phyloP scores from a whole-genome alignment of 805 yeast species.

The Komagataella pastoris region DNA sequence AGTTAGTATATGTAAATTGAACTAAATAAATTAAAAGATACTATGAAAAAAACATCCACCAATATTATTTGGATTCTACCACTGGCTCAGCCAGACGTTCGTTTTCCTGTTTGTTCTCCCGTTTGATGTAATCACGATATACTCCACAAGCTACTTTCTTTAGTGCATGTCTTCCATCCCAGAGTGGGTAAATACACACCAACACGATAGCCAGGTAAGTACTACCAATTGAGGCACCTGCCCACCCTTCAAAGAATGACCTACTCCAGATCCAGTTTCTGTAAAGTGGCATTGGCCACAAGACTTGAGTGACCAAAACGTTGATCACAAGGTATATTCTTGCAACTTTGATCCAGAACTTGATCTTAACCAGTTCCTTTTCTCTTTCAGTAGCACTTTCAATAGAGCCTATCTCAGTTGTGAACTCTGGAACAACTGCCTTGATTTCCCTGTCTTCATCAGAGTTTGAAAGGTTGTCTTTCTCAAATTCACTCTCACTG shows the following conservation, averaged over 20 bases:
- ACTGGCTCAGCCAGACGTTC: neutral
- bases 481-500: neutral
- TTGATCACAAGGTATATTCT: conserved; percentile 13
- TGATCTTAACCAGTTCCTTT: conserved; percentile 4
- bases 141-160: neutral
- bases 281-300: conserved; percentile 25
- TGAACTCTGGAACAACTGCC: neutral
- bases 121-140: neutral
- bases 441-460: neutral
- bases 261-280: conserved; percentile 20
- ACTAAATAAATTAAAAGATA: neutral
- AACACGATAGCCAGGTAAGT: conserved; percentile 16
- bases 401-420: neutral
- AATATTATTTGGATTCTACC: neutral
- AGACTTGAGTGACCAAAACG: conserved; percentile 22
- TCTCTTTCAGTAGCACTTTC: neutral
- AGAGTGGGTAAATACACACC: conserved; percentile 21
- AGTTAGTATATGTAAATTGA: no score
- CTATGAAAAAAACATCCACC: neutral
- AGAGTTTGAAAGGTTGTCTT: neutral
- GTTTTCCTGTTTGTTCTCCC: neutral
- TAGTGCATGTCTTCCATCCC: conserved; percentile 20
- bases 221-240: conserved; percentile 20
- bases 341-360: conserved; percentile 14
- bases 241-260: conserved; percentile 19